These are phyloP conservation scores for Wickerhamomyces alni DNA, from an alignment of 805 yeast genomes.

Conservation along the genomic window DNA sequence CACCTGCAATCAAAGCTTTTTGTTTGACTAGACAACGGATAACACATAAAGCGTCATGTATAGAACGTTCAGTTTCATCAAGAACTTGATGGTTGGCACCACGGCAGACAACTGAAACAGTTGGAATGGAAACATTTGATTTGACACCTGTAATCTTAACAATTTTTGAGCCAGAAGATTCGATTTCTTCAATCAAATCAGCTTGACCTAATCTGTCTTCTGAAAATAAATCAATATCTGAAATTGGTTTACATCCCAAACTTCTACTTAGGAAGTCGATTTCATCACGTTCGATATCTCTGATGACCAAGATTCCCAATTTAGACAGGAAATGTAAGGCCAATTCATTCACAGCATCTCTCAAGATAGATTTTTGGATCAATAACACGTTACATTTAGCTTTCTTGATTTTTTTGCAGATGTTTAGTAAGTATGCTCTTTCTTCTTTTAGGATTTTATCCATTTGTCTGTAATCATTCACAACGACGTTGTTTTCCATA, in stretches of 20 bases:
- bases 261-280: conserved; percentile 80
- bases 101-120: conserved; percentile 87
- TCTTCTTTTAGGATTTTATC: conserved; percentile 97
- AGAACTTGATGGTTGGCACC: conserved; percentile 89
- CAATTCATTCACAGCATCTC: conserved; percentile 83
- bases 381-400: conserved; percentile 85
- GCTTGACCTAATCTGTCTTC: conserved; percentile 92
- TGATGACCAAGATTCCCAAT: conserved; percentile 88
- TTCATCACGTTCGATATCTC: conserved; percentile 97
- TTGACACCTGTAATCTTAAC: conserved; percentile 84
- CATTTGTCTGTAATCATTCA: conserved; percentile 98
- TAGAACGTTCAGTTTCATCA: conserved; percentile 95
- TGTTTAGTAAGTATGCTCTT: conserved; percentile 88
- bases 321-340: conserved; percentile 93
- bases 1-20: conserved; percentile 95
- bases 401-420: conserved; percentile 94
- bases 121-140: conserved; percentile 60
- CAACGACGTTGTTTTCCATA: conserved; percentile 93
- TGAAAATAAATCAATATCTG: conserved; percentile 88
- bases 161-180: conserved; percentile 48
- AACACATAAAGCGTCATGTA: conserved; percentile 94
- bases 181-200: conserved; percentile 79
- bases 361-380: conserved; percentile 90
- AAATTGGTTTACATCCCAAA: conserved; percentile 91
- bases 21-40: conserved; percentile 81